These are phyloP conservation scores for Talaromyces islandicus DNA, from an alignment of 2,329 filamentous ascomycete species.

Conservation along the genomic window DNA sequence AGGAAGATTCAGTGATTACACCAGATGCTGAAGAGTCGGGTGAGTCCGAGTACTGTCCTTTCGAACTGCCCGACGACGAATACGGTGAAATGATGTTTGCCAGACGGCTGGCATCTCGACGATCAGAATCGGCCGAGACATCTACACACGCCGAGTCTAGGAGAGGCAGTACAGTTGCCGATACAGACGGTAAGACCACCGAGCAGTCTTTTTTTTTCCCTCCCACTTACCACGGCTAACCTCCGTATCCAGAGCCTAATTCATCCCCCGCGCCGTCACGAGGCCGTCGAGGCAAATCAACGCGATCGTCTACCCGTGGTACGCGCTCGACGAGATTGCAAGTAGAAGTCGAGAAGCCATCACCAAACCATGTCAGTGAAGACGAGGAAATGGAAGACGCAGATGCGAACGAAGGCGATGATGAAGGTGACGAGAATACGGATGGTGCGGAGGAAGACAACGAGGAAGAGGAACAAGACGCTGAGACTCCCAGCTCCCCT, in stretches of 20 bases:
- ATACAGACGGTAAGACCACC: constrained; percentile 40
- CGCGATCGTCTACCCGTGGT: constrained; percentile 26
- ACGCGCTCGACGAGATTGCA: constrained; percentile 35
- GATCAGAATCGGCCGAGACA: constrained; percentile 35
- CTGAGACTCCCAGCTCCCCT: constrained; percentile 29
- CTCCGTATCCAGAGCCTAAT: constrained; percentile 28
- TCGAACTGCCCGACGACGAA: constrained; percentile 53
- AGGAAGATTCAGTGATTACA: constrained; percentile 49
- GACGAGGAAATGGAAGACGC: constrained; percentile 36
- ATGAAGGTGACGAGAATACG: constrained; percentile 28
- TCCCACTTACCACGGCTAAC: neutral
- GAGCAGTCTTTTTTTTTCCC: neutral
- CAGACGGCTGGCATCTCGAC: constrained; percentile 37
- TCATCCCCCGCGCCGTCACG: constrained; percentile 39
- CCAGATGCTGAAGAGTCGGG: constrained; percentile 49
- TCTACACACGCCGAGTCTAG: constrained; percentile 31
- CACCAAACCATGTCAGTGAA: constrained; percentile 27
- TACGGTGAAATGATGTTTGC: constrained; percentile 46
- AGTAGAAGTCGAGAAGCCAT: constrained; percentile 28
- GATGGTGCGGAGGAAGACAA: constrained; percentile 31
- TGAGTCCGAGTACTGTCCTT: constrained; percentile 59
- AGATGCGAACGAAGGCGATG: constrained; percentile 30
- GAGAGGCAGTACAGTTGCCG: constrained; percentile 40
- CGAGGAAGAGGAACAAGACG: constrained; percentile 33
- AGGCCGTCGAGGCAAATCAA: constrained; percentile 30